Evolutionary conservation across 169 alveolate species (phyloP).

Genomic region (Eimeria praecox): DNA sequence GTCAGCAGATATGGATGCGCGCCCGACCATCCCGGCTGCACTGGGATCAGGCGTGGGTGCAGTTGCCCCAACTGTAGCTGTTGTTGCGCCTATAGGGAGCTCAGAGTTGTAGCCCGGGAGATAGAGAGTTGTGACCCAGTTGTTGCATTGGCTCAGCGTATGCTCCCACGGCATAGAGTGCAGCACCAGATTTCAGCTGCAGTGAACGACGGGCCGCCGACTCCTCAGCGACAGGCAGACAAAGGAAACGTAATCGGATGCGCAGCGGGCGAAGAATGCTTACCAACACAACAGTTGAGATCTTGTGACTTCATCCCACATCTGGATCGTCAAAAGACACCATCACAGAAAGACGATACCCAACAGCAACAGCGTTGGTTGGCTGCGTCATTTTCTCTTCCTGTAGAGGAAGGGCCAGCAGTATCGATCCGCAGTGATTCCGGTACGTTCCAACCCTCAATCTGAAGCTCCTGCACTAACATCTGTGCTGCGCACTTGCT

Average conservation of each 20-base stretch:
- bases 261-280: background rate
- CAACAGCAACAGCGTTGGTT: background rate
- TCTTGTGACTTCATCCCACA: background rate
- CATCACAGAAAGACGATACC: background rate
- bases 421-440: background rate
- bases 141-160: background rate
- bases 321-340: background rate
- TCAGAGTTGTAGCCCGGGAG: background rate
- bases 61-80: background rate
- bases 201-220: background rate
- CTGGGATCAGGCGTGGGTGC: background rate
- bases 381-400: background rate
- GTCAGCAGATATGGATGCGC: background rate
- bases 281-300: background rate
- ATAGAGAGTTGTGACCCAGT: background rate
- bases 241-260: background rate
- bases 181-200: background rate
- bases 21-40: background rate
- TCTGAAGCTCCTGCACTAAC: background rate
- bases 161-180: background rate
- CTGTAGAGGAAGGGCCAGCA: conserved; percentile 12
- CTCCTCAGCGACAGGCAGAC: background rate
- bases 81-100: background rate
- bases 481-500: background rate
- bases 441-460: background rate